Conservation (phyloP, 1,139 yeast species). For the Yamadazyma spencermartinsiae region DNA sequence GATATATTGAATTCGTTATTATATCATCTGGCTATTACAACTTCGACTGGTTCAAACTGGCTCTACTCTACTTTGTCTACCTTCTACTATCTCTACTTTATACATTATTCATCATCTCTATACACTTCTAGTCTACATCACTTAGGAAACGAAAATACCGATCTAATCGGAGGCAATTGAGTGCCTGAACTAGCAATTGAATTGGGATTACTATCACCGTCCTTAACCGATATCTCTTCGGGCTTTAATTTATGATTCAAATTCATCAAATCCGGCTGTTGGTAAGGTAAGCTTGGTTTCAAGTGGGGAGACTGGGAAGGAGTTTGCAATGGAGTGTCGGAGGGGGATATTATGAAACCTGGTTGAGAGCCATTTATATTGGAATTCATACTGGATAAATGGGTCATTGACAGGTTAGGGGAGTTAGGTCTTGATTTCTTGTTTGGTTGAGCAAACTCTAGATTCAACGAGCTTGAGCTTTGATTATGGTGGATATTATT, state of each 20-base stretch:
- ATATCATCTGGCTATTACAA: too few species aligned
- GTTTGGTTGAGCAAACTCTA: slow-evolving; percentile 17
- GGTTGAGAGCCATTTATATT: slow-evolving; percentile 7
- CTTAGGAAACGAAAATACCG: slow-evolving; percentile 27
- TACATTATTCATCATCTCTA: slow-evolving; percentile 2
- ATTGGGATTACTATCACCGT: slow-evolving; percentile 21
- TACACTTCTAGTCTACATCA: too few species aligned
- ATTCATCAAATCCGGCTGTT: slow-evolving; percentile 10
- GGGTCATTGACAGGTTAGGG: slow-evolving; percentile 24
- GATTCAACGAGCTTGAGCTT: slow-evolving; percentile 15
- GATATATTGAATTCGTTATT: too few species aligned
- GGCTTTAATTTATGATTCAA: slow-evolving; percentile 8
- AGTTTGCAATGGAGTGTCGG: slow-evolving; percentile 43
- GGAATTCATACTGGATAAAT: slow-evolving; percentile 6
- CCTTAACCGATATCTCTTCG: slow-evolving; percentile 14
- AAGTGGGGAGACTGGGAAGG: slow-evolving; percentile 48
- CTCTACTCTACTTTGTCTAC: neutral
- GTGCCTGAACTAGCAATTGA: slow-evolving; percentile 45
- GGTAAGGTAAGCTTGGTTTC: slow-evolving; percentile 19
- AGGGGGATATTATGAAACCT: slow-evolving; percentile 29
- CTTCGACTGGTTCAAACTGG: too few species aligned
- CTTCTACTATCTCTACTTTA: neutral
- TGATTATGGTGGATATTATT: slow-evolving; percentile 23
- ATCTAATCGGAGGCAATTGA: slow-evolving; percentile 45
- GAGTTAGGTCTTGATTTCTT: slow-evolving; percentile 47